phyloP scores from a whole-genome alignment of 140 eudicot genomes.

The Cichorium intybus region DNA sequence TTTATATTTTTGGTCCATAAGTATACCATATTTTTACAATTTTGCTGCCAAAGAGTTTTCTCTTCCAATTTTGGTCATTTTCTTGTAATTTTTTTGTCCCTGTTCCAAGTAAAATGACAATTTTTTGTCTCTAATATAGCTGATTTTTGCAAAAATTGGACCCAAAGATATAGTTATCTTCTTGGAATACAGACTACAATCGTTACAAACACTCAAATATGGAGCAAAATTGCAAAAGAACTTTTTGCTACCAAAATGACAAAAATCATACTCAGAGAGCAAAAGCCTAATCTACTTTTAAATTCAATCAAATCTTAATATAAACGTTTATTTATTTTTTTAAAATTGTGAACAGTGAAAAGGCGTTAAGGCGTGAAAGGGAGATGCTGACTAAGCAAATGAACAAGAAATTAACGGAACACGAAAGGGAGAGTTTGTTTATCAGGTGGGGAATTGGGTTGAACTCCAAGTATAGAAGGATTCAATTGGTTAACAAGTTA shows the following conservation, averaged over 20 bases:
- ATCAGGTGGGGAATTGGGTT: conserved; percentile 72
- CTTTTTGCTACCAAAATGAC: neutral
- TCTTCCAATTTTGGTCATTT: neutral
- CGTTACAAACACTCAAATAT: neutral
- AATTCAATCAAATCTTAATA: neutral
- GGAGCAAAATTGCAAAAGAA: neutral
- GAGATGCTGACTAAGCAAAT: conserved; percentile 72
- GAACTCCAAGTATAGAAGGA: conserved; percentile 64
- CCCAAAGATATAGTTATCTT: neutral
- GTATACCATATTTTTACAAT: neutral
- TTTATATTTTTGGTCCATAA: neutral
- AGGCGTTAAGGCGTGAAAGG: conserved; percentile 68
- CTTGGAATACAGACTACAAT: neutral
- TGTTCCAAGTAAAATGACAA: neutral
- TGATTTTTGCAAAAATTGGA: neutral
- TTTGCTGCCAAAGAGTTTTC: neutral
- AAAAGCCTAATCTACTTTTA: no score
- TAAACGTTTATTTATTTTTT: neutral
- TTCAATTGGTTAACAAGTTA: conserved; percentile 65
- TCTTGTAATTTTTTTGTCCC: neutral
- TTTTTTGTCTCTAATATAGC: neutral
- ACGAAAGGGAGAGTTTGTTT: conserved; percentile 66
- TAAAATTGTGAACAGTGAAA: conserved; percentile 42
- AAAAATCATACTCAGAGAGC: no score
- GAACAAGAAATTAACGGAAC: conserved; percentile 63